These are phyloP conservation scores for Fusarium pseudograminearum DNA, from an alignment of 2,329 filamentous ascomycete species.

Conservation along the genomic window DNA sequence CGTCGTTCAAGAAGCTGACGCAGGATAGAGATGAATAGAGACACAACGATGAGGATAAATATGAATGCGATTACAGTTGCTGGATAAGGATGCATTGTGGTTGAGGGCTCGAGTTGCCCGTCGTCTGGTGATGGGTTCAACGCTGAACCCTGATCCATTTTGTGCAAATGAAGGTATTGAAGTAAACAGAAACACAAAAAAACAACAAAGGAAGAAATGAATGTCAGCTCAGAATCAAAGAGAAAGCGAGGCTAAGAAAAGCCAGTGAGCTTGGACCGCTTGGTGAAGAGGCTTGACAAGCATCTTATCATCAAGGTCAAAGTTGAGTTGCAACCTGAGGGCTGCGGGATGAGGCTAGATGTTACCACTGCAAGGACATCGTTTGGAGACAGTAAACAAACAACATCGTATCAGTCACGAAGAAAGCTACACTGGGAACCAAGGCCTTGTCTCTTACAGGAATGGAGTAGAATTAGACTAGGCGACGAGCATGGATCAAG, in stretches of 20 bases:
- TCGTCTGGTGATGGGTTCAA: neutral
- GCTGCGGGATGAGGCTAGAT: neutral
- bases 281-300: slow-evolving; percentile 12
- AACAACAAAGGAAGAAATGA: neutral
- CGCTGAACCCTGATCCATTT: slow-evolving; percentile 11
- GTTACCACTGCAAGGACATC: neutral
- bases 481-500: slow-evolving; percentile 31
- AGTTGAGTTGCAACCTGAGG: neutral
- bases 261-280: slow-evolving; percentile 19
- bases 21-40: slow-evolving; percentile 38
- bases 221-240: neutral
- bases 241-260: slow-evolving; percentile 3
- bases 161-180: neutral
- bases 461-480: slow-evolving; percentile 39
- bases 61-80: slow-evolving; percentile 41
- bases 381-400: slow-evolving; percentile 33
- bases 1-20: slow-evolving; percentile 34
- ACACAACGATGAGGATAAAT: slow-evolving; percentile 33
- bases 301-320: slow-evolving; percentile 5
- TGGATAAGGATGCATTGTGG: slow-evolving; percentile 28
- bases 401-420: slow-evolving; percentile 18
- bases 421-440: slow-evolving; percentile 9
- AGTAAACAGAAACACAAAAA: neutral
- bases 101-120: slow-evolving; percentile 6
- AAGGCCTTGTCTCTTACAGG: slow-evolving; percentile 32